phyloP scores from a whole-genome alignment of 2,329 filamentous ascomycete species.

The Cladosporium sp. region DNA sequence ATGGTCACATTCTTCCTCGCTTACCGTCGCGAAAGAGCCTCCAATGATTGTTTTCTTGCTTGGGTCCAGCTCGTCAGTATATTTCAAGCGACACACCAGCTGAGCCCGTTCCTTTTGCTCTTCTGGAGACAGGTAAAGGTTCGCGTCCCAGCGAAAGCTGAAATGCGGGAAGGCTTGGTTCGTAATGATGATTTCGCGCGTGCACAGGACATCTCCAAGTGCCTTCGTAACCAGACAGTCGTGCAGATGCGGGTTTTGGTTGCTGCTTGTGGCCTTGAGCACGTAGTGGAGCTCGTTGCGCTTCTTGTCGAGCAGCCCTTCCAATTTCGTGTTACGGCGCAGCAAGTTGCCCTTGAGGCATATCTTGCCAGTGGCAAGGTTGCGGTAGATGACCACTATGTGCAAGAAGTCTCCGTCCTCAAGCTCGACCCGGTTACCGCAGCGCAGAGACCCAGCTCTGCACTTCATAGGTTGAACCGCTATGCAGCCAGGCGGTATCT shows the following conservation, averaged over 20 bases:
- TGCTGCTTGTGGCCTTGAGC: slow-evolving; percentile 21
- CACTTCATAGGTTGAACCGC: too few relatives aligned
- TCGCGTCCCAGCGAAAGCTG: neutral
- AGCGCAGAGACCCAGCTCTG: too few relatives aligned
- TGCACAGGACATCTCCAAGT: slow-evolving; percentile 27
- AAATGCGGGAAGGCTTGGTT: slow-evolving; percentile 49
- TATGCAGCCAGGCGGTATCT: too few relatives aligned
- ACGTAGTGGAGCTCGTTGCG: slow-evolving; percentile 49
- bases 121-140: neutral
- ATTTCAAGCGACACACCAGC: too few relatives aligned
- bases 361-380: slow-evolving; percentile 23
- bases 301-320: slow-evolving; percentile 39
- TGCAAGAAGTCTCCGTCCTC: slow-evolving; percentile 39
- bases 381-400: slow-evolving; percentile 40
- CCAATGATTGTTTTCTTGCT: too few relatives aligned
- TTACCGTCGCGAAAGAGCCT: neutral
- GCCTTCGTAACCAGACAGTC: slow-evolving; percentile 2
- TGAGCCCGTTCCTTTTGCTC: neutral
- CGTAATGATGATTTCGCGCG: slow-evolving; percentile 47
- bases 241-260: slow-evolving; percentile 20
- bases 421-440: too few relatives aligned
- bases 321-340: slow-evolving; percentile 34
- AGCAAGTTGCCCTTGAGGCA: slow-evolving; percentile 43
- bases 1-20: neutral
- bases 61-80: neutral